Percentiles rank a stretch among this genome's conserved stretches.
Evolutionary conservation across 352 stramenopile genomes (phyloP).

Genomic region (Globisporangium rhizosaccharum): DNA sequence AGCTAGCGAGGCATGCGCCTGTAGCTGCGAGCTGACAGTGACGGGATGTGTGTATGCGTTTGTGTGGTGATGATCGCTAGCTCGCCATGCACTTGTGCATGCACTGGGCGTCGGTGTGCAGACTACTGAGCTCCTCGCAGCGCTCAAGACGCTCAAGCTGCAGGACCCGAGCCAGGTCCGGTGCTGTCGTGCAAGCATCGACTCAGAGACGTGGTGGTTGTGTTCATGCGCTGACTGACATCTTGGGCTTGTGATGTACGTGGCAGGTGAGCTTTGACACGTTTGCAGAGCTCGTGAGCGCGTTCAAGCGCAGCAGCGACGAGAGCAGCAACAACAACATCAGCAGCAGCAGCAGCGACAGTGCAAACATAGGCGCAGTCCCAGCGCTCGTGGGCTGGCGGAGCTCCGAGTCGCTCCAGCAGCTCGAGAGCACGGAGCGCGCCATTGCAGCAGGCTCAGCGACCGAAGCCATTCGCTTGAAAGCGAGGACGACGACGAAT

Average conservation of each 20-base stretch:
- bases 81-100: conserved; percentile 55
- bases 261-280: conserved; percentile 56
- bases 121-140: conserved; percentile 25
- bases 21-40: neutral
- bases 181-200: neutral
- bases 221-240: neutral
- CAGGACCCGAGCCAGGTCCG: conserved; percentile 33
- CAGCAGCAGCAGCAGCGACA: neutral
- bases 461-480: conserved; percentile 22
- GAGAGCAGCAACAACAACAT: conserved; percentile 1
- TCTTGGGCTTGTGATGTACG: neutral
- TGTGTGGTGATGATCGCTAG: conserved; percentile 17
- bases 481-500: conserved; percentile 1
- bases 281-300: conserved; percentile 45
- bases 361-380: neutral
- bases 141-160: conserved; percentile 27
- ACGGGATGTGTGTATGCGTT: neutral
- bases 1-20: neutral
- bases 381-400: conserved; percentile 2
- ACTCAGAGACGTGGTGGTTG: neutral
- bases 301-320: conserved; percentile 17
- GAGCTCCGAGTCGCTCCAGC: neutral
- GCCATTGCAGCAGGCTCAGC: conserved; percentile 23
- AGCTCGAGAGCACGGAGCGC: neutral
- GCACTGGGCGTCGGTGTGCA: conserved; percentile 53